Base-by-base conservation (phyloP, 768 basidiomycete genomes). In the Agaricus subrufescens region DNA sequence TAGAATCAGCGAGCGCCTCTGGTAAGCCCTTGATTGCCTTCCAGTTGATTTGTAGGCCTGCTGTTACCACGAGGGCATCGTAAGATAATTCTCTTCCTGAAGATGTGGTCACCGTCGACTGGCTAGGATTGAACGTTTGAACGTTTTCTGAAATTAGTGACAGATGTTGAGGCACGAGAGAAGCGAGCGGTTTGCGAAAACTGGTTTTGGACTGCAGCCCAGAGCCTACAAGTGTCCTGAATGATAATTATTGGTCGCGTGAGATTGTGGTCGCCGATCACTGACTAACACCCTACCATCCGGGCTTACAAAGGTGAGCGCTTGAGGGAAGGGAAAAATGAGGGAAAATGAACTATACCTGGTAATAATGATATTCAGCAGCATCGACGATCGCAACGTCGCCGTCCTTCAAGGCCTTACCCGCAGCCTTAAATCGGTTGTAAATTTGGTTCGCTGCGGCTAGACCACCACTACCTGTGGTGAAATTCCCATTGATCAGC, bases 151-250 rank as follows among this genome's bases (percentile, higher is more conserved):
- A 68, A 59, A 93, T 82, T 62, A 86, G 85, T 0, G 80, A 72
- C 54, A 96, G 82, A 62, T 91, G 81, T 12, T 73, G 66, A 1
- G 95, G 91, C 53, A 99, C 82, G 43, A 98, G 77, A 2, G 83
- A 79, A 15, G 73, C 66, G 47, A 97, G 76, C 8, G 82, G 81
- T 39, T 81, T 80, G 51, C 84, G 80, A 63, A 88, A 88, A 3
- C 83, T 79, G 14, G 76, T 69, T 70, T 96, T 95, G 42, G 77
- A 64, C 50, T 80, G 76, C 51, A 99, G 78, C 29, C 95, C 96
- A n/a, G 92, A 76, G 12, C 93, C 95, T 39, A 94, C 94, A 42
- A 97, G 82, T 1, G 94, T 96, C 94, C 91, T 92, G 57, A 45
- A 52, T 58, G 56, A 42, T 19, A 15, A 48, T 31, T 30, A n/a